phyloP scores from a whole-genome alignment of 305 asterid species.

The Fraxinus latifolia region DNA sequence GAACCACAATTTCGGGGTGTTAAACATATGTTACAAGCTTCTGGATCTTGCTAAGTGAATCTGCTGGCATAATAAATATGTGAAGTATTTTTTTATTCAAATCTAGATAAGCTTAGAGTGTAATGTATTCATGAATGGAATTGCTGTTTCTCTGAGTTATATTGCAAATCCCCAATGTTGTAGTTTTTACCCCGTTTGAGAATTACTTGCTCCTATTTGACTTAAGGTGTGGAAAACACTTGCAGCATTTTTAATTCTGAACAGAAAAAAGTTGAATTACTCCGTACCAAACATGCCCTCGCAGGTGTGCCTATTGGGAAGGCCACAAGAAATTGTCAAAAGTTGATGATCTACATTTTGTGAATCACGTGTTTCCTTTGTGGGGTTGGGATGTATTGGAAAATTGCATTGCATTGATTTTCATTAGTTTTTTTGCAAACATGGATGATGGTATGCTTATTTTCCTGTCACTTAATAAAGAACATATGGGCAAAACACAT shows the following conservation, averaged over 20 bases:
- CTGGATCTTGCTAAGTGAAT: not conserved
- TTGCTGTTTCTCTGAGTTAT: not conserved
- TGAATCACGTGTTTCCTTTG: not conserved
- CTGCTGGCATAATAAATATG: conserved; percentile 22
- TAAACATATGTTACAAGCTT: conserved; percentile 7
- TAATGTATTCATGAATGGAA: not conserved
- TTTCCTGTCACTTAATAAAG: not conserved
- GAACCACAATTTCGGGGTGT: conserved; percentile 13
- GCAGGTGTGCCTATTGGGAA: not conserved
- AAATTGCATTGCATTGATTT: not conserved
- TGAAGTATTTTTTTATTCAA: not conserved
- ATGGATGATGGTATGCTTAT: too few species aligned
- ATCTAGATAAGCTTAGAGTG: not conserved
- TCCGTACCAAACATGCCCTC: not conserved
- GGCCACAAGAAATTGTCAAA: not conserved
- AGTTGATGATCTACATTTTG: not conserved
- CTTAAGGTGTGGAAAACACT: not conserved
- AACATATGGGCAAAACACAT: too few species aligned
- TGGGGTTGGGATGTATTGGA: not conserved
- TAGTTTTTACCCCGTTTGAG: not conserved
- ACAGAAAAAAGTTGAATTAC: not conserved
- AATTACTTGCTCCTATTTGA: not conserved
- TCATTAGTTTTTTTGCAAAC: not conserved
- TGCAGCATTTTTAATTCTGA: not conserved
- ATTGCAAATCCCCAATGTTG: not conserved